phyloP scores from a whole-genome alignment of 2,329 filamentous ascomycete species.

The Trichoderma harzianum region DNA sequence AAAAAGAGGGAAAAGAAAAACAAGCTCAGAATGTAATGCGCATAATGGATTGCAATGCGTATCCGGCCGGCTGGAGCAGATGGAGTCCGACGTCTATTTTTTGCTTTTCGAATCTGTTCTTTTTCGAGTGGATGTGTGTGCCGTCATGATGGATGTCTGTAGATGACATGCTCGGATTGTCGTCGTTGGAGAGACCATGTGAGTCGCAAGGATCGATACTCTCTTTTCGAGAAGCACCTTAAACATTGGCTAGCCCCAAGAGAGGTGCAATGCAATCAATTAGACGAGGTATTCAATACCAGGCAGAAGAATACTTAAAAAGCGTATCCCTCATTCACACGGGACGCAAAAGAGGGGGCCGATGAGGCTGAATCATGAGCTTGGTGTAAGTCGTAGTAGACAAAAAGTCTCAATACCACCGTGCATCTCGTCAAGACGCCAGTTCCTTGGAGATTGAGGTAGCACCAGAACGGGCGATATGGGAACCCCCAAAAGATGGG shows the following conservation, averaged over 20 bases:
- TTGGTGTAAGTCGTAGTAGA: neutral
- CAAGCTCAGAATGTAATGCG: neutral
- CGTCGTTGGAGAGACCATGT: neutral
- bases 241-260: neutral
- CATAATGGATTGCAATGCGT: neutral
- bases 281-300: neutral
- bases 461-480: neutral
- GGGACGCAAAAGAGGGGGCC: slow-evolving; percentile 1
- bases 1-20: slow-evolving; percentile 5
- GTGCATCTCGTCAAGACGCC: neutral
- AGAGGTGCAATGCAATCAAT: neutral
- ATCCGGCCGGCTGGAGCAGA: neutral
- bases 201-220: neutral
- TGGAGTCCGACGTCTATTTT: neutral
- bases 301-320: neutral
- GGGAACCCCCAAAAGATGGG: neutral
- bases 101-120: neutral
- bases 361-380: slow-evolving; percentile 2
- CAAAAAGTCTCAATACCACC: neutral
- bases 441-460: neutral
- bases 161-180: neutral
- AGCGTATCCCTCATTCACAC: neutral
- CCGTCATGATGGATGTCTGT: neutral
- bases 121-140: neutral
- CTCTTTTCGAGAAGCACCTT: neutral